Conservation (phyloP, 495 filamentous ascomycete genomes). For the Pseudoneurospora amorphoporcata region DNA sequence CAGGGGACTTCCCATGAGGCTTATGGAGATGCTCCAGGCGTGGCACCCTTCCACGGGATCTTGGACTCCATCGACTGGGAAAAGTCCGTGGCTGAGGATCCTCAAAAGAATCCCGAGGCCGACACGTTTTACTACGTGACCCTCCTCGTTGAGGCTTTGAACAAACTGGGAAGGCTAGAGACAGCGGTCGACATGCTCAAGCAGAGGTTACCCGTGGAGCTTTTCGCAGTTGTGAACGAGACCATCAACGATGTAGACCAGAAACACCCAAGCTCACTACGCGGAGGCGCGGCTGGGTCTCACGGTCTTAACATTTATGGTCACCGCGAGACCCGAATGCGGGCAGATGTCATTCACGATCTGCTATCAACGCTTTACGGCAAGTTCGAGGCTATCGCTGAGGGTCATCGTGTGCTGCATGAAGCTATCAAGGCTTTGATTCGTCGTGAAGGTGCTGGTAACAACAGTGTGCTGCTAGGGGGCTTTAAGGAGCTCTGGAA, state of each 20-base stretch:
- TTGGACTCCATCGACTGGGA: slow-evolving; percentile 65
- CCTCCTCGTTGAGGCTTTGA: slow-evolving; percentile 77
- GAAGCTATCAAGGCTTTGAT: slow-evolving; percentile 78
- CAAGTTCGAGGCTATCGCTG: slow-evolving; percentile 93
- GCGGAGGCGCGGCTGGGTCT: slow-evolving; percentile 40
- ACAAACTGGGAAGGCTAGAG: slow-evolving; percentile 77
- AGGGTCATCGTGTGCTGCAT: slow-evolving; percentile 88
- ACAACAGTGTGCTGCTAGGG: slow-evolving; percentile 50
- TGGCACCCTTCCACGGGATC: slow-evolving; percentile 61
- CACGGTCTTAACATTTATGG: slow-evolving; percentile 56
- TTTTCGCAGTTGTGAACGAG: slow-evolving; percentile 89
- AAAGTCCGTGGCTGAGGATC: slow-evolving; percentile 67
- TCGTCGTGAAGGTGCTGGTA: slow-evolving; percentile 59
- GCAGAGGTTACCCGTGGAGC: slow-evolving; percentile 84
- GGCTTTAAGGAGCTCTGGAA: slow-evolving; percentile 95
- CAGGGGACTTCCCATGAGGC: slow-evolving; percentile 34
- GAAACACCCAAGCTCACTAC: slow-evolving; percentile 66
- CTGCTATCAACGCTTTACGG: slow-evolving; percentile 86
- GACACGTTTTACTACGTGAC: slow-evolving; percentile 91
- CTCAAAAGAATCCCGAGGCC: slow-evolving; percentile 82
- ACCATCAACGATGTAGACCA: slow-evolving; percentile 89
- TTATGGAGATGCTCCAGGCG: slow-evolving; percentile 33
- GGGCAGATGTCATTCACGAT: slow-evolving; percentile 76
- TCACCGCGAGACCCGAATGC: slow-evolving; percentile 56
- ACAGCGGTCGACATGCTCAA: slow-evolving; percentile 81